These are phyloP conservation scores for Aspergillus carlsbadensis DNA, from an alignment of 495 filamentous ascomycete genomes.

Conservation along the genomic window DNA sequence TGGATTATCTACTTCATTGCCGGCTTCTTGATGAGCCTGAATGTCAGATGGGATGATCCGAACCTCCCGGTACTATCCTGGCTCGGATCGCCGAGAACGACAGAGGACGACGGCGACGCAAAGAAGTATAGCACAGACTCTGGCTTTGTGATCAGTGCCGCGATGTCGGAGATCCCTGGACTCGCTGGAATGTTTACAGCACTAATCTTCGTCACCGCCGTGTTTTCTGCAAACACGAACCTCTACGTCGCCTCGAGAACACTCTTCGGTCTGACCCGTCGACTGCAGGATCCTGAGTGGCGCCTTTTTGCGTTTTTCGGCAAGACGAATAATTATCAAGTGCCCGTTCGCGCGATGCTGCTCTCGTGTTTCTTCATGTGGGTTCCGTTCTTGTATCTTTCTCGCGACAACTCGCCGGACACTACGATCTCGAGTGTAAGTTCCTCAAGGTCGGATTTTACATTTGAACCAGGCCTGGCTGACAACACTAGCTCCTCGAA, in stretches of 20 bases:
- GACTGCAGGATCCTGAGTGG: conserved; percentile 21
- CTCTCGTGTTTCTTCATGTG: conserved; percentile 40
- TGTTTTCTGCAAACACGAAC: conserved; percentile 42
- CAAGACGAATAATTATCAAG: conserved; percentile 29
- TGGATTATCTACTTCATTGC: conserved; percentile 29
- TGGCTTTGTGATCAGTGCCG: conserved; percentile 39
- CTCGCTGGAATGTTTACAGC: conserved; percentile 37
- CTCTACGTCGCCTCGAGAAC: conserved; percentile 49
- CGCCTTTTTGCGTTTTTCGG: conserved; percentile 31
- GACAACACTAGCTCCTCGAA: conserved; percentile 28
- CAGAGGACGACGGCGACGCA: neutral
- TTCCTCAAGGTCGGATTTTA: no score
- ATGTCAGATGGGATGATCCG: conserved; percentile 37
- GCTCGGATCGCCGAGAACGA: conserved; percentile 5
- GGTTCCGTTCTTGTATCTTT: conserved; percentile 44
- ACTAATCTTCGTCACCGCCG: conserved; percentile 40
- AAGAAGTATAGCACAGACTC: conserved; percentile 18
- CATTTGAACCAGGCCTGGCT: no score
- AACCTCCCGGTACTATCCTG: conserved; percentile 31
- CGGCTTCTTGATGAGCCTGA: conserved; percentile 32
- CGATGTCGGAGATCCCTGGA: conserved; percentile 22
- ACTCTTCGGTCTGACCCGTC: conserved; percentile 42
- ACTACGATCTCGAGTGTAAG: conserved; percentile 16
- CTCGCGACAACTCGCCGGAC: conserved; percentile 9
- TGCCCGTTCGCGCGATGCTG: conserved; percentile 40